Conservation (phyloP, 495 filamentous ascomycete genomes). For the Penicillium pancosmium region DNA sequence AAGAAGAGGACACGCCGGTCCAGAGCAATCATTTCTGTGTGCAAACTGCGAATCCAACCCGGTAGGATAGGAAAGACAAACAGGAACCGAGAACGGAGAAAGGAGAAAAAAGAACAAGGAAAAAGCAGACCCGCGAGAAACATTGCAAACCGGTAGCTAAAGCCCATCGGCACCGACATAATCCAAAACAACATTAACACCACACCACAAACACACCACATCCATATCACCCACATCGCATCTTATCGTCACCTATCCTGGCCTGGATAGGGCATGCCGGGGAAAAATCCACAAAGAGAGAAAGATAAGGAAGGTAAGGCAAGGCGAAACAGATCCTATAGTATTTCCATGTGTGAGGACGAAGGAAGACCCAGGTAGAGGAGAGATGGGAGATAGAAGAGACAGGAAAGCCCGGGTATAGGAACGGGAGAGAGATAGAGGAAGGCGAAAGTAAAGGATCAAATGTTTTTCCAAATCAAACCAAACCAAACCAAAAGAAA, state of each 20-base stretch:
- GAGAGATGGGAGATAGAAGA: not conserved
- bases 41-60: conserved; percentile 7
- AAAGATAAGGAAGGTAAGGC: not conserved
- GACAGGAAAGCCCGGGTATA: conserved; percentile 1
- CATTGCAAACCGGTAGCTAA: not conserved
- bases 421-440: not conserved
- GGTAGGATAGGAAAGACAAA: not conserved
- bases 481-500: conserved; percentile 5
- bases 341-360: not conserved
- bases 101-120: not conserved
- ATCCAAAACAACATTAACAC: not conserved
- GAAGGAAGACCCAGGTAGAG: not conserved
- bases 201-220: not conserved
- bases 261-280: not conserved
- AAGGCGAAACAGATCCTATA: not conserved
- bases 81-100: not conserved
- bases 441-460: not conserved
- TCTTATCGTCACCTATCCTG: not conserved
- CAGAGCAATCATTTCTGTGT: not conserved
- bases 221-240: not conserved
- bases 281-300: not conserved
- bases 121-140: not conserved
- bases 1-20: conserved; percentile 4
- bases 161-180: not conserved
- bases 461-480: not conserved